A percentile compares a stretch with the other conserved stretches of the same genome.
These are phyloP conservation scores for Aspergillus sp. DNA, from an alignment of 2,329 filamentous ascomycete species.

Conservation along the genomic window DNA sequence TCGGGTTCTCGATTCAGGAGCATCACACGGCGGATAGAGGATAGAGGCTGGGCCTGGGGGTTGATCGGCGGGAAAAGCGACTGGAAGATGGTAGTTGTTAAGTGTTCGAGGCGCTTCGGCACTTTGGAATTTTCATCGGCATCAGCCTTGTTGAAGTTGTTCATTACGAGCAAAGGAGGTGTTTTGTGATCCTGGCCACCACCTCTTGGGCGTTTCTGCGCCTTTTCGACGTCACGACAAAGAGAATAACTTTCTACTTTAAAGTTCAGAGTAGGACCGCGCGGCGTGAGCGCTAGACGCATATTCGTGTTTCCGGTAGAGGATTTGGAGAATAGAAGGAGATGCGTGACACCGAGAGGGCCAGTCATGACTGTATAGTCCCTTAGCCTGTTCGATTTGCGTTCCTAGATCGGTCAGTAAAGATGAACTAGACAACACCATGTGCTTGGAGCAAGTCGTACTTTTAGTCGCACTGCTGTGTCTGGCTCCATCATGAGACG, in stretches of 20 bases:
- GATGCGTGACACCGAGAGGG: conserved; percentile 86
- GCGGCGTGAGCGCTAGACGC: conserved; percentile 79
- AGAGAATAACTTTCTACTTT: conserved; percentile 92
- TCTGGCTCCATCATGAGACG: conserved; percentile 93
- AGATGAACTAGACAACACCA: neutral
- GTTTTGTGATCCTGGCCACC: conserved; percentile 83
- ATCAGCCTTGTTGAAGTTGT: conserved; percentile 78
- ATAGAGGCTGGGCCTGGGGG: conserved; percentile 82
- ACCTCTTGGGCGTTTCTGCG: conserved; percentile 77
- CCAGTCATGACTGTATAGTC: conserved; percentile 97
- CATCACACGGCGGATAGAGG: conserved; percentile 88
- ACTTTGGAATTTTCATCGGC: conserved; percentile 60
- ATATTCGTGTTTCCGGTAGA: conserved; percentile 89
- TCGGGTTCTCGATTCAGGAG: conserved; percentile 77
- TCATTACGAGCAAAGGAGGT: conserved; percentile 94
- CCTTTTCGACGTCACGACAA: conserved; percentile 82
- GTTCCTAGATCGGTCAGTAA: conserved; percentile 53
- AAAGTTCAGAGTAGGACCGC: conserved; percentile 92
- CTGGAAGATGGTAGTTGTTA: conserved; percentile 92
- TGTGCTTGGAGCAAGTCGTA: conserved; percentile 25
- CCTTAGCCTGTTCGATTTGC: conserved; percentile 80
- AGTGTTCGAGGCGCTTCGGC: conserved; percentile 90
- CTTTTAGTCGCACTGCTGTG: conserved; percentile 81
- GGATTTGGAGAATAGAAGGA: conserved; percentile 90
- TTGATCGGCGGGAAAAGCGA: conserved; percentile 95